phyloP scores from a whole-genome alignment of 768 basidiomycete genomes.

The Suillus sp. region DNA sequence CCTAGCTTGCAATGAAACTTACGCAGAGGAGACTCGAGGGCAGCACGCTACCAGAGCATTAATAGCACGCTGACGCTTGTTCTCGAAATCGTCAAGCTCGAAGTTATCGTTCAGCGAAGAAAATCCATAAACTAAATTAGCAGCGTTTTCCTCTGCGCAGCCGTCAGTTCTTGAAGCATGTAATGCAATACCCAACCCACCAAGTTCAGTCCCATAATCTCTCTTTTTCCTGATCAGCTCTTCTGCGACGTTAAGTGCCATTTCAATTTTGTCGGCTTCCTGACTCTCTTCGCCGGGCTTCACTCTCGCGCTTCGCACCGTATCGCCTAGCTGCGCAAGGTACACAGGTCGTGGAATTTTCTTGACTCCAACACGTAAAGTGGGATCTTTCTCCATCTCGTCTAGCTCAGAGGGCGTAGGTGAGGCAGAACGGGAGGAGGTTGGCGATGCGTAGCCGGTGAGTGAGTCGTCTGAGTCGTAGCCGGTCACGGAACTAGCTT shows the following conservation, averaged over 20 bases:
- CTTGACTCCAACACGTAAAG: slow-evolving; percentile 66
- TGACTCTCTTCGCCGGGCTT: slow-evolving; percentile 57
- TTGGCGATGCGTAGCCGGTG: slow-evolving; percentile 71
- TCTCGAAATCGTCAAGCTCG: slow-evolving; percentile 78
- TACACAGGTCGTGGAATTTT: slow-evolving; percentile 87
- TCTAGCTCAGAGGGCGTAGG: slow-evolving; percentile 81
- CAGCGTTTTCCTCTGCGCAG: slow-evolving; percentile 84
- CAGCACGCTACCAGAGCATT: slow-evolving; percentile 80
- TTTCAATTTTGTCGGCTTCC: slow-evolving; percentile 76
- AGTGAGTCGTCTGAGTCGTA: slow-evolving; percentile 84
- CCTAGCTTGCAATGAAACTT: slow-evolving; percentile 31
- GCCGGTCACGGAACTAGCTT: slow-evolving; percentile 19
- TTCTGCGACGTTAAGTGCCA: slow-evolving; percentile 80
- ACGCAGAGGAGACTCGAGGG: slow-evolving; percentile 83
- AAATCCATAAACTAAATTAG: slow-evolving; percentile 74
- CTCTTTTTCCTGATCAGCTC: slow-evolving; percentile 82
- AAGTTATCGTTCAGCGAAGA: slow-evolving; percentile 81
- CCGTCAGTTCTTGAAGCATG: slow-evolving; percentile 4
- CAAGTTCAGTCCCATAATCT: slow-evolving; percentile 85
- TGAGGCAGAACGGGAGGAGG: slow-evolving; percentile 71
- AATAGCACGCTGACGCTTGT: slow-evolving; percentile 72
- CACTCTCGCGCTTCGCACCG: slow-evolving; percentile 65
- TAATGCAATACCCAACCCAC: slow-evolving; percentile 39
- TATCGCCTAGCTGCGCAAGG: slow-evolving; percentile 76
- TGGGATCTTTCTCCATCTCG: slow-evolving; percentile 86